Conservation (phyloP, 768 basidiomycete species). For the Pisolithus marmoratus region DNA sequence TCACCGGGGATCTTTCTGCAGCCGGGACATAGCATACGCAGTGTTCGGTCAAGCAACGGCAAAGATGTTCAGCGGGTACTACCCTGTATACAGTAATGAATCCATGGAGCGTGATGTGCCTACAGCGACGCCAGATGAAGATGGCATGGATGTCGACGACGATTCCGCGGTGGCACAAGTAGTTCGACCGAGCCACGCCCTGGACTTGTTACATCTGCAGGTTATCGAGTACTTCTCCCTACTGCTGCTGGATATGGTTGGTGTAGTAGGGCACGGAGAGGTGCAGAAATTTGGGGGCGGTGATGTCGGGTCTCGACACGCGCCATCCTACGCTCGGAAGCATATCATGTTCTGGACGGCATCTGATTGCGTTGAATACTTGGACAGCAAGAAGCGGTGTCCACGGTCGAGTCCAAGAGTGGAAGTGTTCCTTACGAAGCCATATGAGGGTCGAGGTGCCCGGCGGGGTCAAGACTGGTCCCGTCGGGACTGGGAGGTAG, state of each 20-base stretch:
- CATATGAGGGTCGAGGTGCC: conserved; percentile 44
- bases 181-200: conserved; percentile 47
- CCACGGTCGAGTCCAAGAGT: conserved; percentile 38
- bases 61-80: conserved; percentile 36
- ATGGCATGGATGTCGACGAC: conserved; percentile 62
- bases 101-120: conserved; percentile 10
- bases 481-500: conserved; percentile 58
- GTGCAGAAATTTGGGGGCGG: conserved; percentile 33
- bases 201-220: conserved; percentile 62
- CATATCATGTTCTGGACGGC: conserved; percentile 47
- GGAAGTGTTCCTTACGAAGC: conserved; percentile 46
- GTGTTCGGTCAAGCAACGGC: conserved; percentile 40
- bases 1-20: conserved; percentile 36
- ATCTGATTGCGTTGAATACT: conserved; percentile 52
- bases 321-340: conserved; percentile 44
- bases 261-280: conserved; percentile 46
- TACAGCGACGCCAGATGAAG: conserved; percentile 28
- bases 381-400: conserved; percentile 36
- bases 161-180: conserved; percentile 31
- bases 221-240: conserved; percentile 65
- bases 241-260: conserved; percentile 53
- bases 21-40: conserved; percentile 44
- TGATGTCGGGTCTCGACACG: conserved; percentile 44
- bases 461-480: conserved; percentile 76
- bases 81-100: conserved; percentile 33